Conservation (phyloP, 2,329 filamentous ascomycete species). For the Mycosphaerella sp. region DNA sequence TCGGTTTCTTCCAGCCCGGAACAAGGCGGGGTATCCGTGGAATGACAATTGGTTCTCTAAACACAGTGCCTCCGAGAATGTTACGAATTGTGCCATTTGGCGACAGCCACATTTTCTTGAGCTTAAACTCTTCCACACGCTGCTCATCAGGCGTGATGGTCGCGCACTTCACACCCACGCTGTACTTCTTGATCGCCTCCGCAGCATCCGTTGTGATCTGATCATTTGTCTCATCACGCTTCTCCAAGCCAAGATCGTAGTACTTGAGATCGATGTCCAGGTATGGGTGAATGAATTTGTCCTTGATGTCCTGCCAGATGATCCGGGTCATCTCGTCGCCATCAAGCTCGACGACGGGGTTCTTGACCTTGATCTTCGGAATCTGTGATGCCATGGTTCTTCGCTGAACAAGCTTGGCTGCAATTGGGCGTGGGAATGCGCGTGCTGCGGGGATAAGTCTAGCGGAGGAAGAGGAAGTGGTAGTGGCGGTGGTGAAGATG, state of each 20-base stretch:
- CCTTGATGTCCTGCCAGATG: slow-evolving; percentile 99
- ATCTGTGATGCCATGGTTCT: slow-evolving; percentile 37
- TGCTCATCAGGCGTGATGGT: slow-evolving; percentile 98
- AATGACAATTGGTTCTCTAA: slow-evolving; percentile 98
- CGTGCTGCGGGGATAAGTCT: slow-evolving; percentile 20
- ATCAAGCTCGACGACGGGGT: slow-evolving; percentile 95
- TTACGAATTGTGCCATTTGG: slow-evolving; percentile 84
- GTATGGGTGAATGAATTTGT: slow-evolving; percentile 96
- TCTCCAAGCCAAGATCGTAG: slow-evolving; percentile 63
- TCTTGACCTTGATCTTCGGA: slow-evolving; percentile 98
- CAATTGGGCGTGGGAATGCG: slow-evolving; percentile 29
- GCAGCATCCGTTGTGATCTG: slow-evolving; percentile 92
- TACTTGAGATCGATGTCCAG: slow-evolving; percentile 92
- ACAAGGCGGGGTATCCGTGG: slow-evolving; percentile 86
- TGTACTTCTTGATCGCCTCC: slow-evolving; percentile 98
- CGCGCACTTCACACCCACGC: slow-evolving; percentile 96
- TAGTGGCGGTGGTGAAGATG: slow-evolving; percentile 9
- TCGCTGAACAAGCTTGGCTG: slow-evolving; percentile 32
- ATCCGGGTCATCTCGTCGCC: slow-evolving; percentile 95
- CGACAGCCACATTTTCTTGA: slow-evolving; percentile 99
- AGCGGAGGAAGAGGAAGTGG: slow-evolving; percentile 12
- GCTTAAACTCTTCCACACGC: slow-evolving; percentile 93
- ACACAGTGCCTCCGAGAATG: slow-evolving; percentile 82
- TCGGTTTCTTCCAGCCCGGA: slow-evolving; percentile 96
- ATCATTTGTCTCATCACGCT: slow-evolving; percentile 94